Percentiles rank a stretch among this genome's conserved stretches.
These are phyloP conservation scores for Apiospora koreana DNA, from an alignment of 2,329 filamentous ascomycete species.

Conservation along the genomic window DNA sequence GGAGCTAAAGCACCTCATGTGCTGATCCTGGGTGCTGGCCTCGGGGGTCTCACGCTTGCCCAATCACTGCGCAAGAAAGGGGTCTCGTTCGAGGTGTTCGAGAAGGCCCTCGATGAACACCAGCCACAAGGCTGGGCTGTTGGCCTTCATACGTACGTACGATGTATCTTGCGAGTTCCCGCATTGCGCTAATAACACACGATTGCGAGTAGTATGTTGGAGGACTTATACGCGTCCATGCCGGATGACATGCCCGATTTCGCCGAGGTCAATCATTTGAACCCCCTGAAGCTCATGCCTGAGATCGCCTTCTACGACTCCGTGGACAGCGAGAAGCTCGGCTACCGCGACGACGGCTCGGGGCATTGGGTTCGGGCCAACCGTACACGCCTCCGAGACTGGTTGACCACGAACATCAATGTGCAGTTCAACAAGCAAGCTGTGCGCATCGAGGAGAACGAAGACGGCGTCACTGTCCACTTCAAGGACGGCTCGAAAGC, in stretches of 20 bases:
- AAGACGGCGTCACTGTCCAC: constrained; percentile 19
- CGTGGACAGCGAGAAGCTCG: constrained; percentile 13
- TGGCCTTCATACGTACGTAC: constrained; percentile 11
- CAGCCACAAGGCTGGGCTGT: constrained; percentile 14
- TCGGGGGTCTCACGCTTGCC: constrained; percentile 17
- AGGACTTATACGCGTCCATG: constrained; percentile 8
- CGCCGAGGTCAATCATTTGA: constrained; percentile 19
- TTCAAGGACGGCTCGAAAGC: constrained; percentile 29
- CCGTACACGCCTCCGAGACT: constrained; percentile 24
- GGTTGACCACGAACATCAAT: constrained; percentile 26
- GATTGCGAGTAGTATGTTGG: background rate
- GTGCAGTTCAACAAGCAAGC: constrained; percentile 28
- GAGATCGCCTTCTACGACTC: constrained; percentile 19
- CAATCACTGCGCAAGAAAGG: constrained; percentile 14
- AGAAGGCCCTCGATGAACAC: background rate
- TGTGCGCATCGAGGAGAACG: constrained; percentile 21
- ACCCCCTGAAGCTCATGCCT: constrained; percentile 18
- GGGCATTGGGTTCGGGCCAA: constrained; percentile 22
- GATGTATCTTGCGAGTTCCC: background rate
- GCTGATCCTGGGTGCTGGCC: constrained; percentile 16
- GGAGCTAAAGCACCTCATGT: constrained; percentile 12
- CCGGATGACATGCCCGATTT: constrained; percentile 20
- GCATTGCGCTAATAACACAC: background rate
- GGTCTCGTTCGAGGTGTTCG: constrained; percentile 14
- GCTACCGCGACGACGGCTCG: background rate